These are phyloP conservation scores for Picochlorum sp. DNA, from an alignment of 139 green algal species.

Conservation along the genomic window DNA sequence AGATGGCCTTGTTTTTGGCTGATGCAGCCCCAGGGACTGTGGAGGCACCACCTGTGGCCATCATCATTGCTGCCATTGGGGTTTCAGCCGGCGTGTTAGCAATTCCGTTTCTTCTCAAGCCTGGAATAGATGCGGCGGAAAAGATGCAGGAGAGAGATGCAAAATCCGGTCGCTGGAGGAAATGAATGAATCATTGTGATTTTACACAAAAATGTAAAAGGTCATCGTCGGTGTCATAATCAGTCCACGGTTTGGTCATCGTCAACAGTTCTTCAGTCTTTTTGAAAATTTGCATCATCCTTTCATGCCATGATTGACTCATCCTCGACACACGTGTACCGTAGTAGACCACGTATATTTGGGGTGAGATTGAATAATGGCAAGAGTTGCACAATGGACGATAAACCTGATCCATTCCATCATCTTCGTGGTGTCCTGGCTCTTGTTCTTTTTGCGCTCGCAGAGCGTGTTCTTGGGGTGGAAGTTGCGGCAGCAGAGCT, in stretches of 20 bases:
- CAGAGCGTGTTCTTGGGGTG: not conserved
- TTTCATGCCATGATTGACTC: too few species aligned
- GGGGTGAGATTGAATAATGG: too few species aligned
- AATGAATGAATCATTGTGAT: not conserved
- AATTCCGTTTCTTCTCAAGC: slow-evolving; percentile 11
- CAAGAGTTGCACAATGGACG: too few species aligned
- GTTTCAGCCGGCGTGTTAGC: not conserved
- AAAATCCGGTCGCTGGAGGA: slow-evolving; percentile 1
- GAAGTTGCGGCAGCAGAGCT: not conserved
- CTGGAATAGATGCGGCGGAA: slow-evolving; percentile 17
- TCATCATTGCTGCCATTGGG: slow-evolving; percentile 11
- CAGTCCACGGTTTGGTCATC: too few species aligned
- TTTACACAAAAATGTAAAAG: not conserved
- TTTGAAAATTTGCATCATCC: too few species aligned
- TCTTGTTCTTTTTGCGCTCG: too few species aligned
- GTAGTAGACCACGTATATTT: too few species aligned
- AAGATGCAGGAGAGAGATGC: slow-evolving; percentile 27
- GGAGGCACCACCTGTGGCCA: slow-evolving; percentile 14
- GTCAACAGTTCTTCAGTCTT: too few species aligned
- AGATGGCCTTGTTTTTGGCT: not conserved
- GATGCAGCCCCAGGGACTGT: slow-evolving; percentile 13
- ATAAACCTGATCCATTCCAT: too few species aligned
- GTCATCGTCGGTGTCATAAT: too few species aligned
- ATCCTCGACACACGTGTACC: too few species aligned
- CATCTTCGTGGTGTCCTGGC: too few species aligned